phyloP scores from a whole-genome alignment of 176 grass and related monocot species.

The Oryza brachyantha region DNA sequence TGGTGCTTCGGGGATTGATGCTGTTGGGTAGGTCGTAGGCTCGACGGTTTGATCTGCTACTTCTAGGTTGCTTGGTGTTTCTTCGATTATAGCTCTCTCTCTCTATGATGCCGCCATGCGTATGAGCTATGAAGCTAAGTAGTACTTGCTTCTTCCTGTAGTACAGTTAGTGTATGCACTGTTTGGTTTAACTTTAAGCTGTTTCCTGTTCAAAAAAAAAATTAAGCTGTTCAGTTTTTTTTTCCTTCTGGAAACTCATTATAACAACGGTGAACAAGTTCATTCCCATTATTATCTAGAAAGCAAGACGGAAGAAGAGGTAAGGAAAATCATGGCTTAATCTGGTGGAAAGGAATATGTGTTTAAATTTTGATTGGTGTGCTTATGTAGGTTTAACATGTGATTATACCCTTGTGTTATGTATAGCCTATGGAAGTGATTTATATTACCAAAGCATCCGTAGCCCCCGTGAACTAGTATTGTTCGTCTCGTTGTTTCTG shows the following conservation, averaged over 20 bases:
- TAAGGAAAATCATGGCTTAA: background rate
- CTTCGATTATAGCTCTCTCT: background rate
- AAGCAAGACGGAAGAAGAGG: background rate
- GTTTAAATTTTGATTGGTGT: background rate
- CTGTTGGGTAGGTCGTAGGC: background rate
- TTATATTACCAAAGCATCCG: background rate
- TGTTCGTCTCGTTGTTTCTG: background rate
- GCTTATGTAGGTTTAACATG: background rate
- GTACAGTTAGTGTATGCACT: conserved; percentile 13
- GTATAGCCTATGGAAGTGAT: background rate
- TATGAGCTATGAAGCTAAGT: background rate
- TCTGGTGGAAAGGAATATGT: background rate
- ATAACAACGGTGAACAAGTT: background rate
- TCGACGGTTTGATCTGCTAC: background rate
- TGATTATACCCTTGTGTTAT: background rate
- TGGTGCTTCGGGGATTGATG: no score
- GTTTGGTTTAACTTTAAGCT: background rate
- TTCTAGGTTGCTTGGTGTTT: background rate
- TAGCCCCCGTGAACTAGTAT: background rate
- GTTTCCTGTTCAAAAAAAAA: no score
- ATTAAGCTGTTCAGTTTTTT: background rate
- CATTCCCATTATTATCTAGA: background rate
- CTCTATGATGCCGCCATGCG: background rate
- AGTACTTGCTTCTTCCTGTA: background rate
- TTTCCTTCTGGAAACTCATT: background rate